Evolutionary conservation across 228 moss, liverwort and hornwort species (phyloP).

Genomic region (Sphagnum magellanicum): DNA sequence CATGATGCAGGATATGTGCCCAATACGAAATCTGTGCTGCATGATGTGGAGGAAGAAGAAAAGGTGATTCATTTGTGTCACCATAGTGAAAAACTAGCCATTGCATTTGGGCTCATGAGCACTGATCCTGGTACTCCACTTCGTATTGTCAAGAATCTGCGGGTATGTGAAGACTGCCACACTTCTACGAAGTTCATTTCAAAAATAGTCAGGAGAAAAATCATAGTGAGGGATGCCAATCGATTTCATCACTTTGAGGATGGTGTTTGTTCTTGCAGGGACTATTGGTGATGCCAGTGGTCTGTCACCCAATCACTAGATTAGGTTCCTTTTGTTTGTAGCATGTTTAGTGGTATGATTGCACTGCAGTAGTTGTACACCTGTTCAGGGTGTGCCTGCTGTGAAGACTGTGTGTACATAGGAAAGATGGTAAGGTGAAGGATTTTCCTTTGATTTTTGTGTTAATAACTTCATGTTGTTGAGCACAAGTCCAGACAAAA

Average conservation of each 20-base stretch:
- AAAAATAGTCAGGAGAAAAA: neutral
- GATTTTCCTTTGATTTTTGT: too few relatives aligned
- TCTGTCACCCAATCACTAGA: too few relatives aligned
- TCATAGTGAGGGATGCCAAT: neutral
- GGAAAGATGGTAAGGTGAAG: too few relatives aligned
- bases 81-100: constrained; percentile 2
- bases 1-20: constrained; percentile 1
- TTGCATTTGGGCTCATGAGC: neutral
- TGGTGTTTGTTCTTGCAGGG: neutral
- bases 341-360: too few relatives aligned
- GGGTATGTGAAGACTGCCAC: neutral
- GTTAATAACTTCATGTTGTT: too few relatives aligned
- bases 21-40: neutral
- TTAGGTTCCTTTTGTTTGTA: too few relatives aligned
- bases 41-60: neutral
- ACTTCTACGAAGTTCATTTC: neutral
- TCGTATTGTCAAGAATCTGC: neutral
- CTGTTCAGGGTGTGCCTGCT: too few relatives aligned
- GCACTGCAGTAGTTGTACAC: too few relatives aligned
- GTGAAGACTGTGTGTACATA: too few relatives aligned
- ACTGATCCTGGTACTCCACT: neutral
- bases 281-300: neutral
- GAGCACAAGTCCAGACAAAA: too few relatives aligned
- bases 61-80: neutral
- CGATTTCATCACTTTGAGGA: neutral